Percentiles rank a stretch among this genome's conserved stretches.
Conservation (phyloP, 148 eudicot species). For the Camellia sinensis region DNA sequence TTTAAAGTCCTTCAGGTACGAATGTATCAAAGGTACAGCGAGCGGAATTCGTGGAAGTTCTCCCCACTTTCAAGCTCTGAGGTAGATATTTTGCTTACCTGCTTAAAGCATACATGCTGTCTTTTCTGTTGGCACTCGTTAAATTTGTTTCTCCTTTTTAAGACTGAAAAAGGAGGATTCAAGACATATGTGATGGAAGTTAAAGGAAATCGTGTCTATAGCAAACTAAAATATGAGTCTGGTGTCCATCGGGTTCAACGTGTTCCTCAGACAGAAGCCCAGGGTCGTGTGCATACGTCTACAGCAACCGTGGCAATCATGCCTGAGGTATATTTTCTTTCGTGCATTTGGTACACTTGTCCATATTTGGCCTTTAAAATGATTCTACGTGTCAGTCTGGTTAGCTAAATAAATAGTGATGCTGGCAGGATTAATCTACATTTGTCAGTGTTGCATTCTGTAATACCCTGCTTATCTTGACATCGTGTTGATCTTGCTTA, state of each 20-base stretch:
- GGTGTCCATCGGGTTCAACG: constrained; percentile 99
- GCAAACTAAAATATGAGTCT: constrained; percentile 91
- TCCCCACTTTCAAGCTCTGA: constrained; percentile 71
- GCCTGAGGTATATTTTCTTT: constrained; percentile 73
- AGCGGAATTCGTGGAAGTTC: constrained; percentile 83
- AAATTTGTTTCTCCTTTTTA: constrained; percentile 19
- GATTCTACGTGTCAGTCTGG: background rate
- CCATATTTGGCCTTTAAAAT: background rate
- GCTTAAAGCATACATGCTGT: background rate
- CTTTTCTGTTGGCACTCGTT: constrained; percentile 17
- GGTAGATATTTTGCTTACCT: constrained; percentile 42
- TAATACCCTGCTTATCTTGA: background rate
- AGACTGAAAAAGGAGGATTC: constrained; percentile 93
- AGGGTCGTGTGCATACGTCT: constrained; percentile 98
- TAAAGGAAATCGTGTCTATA: constrained; percentile 87
- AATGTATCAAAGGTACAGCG: constrained; percentile 89
- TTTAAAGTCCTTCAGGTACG: constrained; percentile 54
- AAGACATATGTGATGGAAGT: constrained; percentile 95
- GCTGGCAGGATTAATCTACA: background rate
- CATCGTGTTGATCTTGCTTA: background rate
- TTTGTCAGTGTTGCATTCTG: background rate
- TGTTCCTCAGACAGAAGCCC: constrained; percentile 96
- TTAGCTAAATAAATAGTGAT: background rate
- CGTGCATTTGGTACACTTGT: background rate
- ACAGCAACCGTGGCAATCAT: constrained; percentile 98